Base-by-base conservation (phyloP, 306 rosid genomes). In the Pueraria montana region DNA sequence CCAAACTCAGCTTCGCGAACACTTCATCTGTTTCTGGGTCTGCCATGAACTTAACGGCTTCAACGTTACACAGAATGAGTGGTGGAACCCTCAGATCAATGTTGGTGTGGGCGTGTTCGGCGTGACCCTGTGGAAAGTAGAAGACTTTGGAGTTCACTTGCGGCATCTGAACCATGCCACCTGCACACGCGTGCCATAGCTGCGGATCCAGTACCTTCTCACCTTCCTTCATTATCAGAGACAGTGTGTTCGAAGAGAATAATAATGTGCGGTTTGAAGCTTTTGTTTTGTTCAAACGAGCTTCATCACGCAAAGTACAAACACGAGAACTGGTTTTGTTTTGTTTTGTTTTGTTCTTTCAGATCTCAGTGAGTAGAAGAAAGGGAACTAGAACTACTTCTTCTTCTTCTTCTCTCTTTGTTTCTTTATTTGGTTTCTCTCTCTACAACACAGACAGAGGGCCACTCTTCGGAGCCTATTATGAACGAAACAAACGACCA, bases 181-280 rank as follows among this genome's bases (percentile, higher is more conserved):
- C 97, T 0, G 99, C 99, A 68, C 99, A 96, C 14, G 99, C 99
- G 68, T 91, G 96, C 99, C 99, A 96, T 76, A 96, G 91, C 49
- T 93, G 96, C 42, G 98, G 89, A 89, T 96, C 97, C 87, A 96
- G 86, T 74, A 81, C 87, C 74, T 92, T 93, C 58, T 92, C 97
- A 11, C 65, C 83, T 61, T 91, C 97, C 77, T 86, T 92, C 99
- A 91, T 93, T 53, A 69, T 5, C 18, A 61, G 14, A 11, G 2
- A 5, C 5, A 62, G 32, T 12, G 27, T 55, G 6, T 55, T 55
- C 5, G 0, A 20, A 59, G 8, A 12, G n/a, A 26, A 34, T 4
- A 34, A 34, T 34, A 34, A 34, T 34, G 40, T 34, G 34, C 34
- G 3, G 3, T 30, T 34, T 34, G 8, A 34, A 34, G 40, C 5